Evolutionary conservation across 768 basidiomycete species (phyloP).

Genomic region (Leccinum longicurvipes): DNA sequence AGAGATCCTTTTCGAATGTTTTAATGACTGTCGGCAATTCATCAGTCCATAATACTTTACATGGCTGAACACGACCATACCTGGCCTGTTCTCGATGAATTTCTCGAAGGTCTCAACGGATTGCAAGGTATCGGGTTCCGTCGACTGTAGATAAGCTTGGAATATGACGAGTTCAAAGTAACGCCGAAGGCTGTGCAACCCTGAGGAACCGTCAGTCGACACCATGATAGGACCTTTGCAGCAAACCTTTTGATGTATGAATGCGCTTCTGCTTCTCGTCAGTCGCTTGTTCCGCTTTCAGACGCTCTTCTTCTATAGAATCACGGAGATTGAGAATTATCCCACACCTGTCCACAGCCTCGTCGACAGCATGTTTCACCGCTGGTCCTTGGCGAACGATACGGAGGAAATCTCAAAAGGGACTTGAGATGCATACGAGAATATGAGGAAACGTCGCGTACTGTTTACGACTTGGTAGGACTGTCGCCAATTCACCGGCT

Average conservation of each 20-base stretch:
- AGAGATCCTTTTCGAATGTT: constrained; percentile 90
- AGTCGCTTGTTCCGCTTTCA: constrained; percentile 71
- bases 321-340: constrained; percentile 83
- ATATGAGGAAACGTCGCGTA: constrained; percentile 32
- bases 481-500: constrained; percentile 40
- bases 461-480: constrained; percentile 92
- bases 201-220: constrained; percentile 34
- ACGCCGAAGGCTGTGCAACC: constrained; percentile 74
- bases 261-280: constrained; percentile 67
- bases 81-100: constrained; percentile 82
- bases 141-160: constrained; percentile 85
- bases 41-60: neutral
- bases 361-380: constrained; percentile 84
- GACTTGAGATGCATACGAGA: constrained; percentile 1
- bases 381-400: constrained; percentile 83
- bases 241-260: constrained; percentile 68
- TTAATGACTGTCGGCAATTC: constrained; percentile 66
- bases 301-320: constrained; percentile 79
- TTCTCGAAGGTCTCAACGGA: constrained; percentile 75
- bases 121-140: constrained; percentile 72
- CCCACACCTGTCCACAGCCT: constrained; percentile 83
- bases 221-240: neutral
- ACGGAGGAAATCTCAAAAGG: constrained; percentile 65
- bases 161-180: constrained; percentile 87
- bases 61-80: constrained; percentile 36